Evolutionary conservation across 2,329 filamentous ascomycete genomes (phyloP), one percentile per base, ranked within the genome.

Genomic region (Aspergillus novoparasiticus): DNA sequence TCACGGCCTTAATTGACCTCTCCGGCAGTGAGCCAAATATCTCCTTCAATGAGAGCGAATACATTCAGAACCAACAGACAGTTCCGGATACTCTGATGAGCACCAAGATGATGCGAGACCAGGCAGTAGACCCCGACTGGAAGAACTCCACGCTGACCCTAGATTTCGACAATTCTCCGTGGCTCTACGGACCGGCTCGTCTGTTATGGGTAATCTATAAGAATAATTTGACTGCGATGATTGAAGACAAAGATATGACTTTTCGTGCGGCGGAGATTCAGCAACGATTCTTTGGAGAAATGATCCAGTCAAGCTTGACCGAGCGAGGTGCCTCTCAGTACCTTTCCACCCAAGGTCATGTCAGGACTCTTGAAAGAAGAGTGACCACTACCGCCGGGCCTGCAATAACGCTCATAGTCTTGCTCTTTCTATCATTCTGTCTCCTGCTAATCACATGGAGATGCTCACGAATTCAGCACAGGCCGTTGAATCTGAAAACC

Each of bases 231-330:
- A 57, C 55, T n/a, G 41, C 41, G 6, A 46, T 57, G 30, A 6
- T 46, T 14, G 39, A 45, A 14, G 55, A 57, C 26, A n/a, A 30
- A 45, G 21, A 57, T 12, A 21, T 46, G 39, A 21, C 19, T 4
- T 32, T 11, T 16, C 55, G 55, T 14, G 55, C 55, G 3, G 41
- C 16, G 16, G 41, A 57, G 10, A 26, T 57, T 28, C 19, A 57
- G 39, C 55, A 57, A 46, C 55, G 55, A n/a, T 57, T 57, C 41
- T 30, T 57, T 28, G 55, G 55, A 26, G 55, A 57, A 30, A 43
- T 30, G 41, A 32, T 57, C 14, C 55, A 57, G 26, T 39, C 55
- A 3, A 39, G 30, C 21, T 26, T 45, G 14, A 43, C 36, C 41
- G 36, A 57, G 23, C 34, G 23, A n/a, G 55, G 55, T 45, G 55